Percentiles rank a stretch among this genome's conserved stretches.
Evolutionary conservation across 176 grass and related monocot genomes (phyloP).

Genomic region (Bolboschoenus planiculmis): DNA sequence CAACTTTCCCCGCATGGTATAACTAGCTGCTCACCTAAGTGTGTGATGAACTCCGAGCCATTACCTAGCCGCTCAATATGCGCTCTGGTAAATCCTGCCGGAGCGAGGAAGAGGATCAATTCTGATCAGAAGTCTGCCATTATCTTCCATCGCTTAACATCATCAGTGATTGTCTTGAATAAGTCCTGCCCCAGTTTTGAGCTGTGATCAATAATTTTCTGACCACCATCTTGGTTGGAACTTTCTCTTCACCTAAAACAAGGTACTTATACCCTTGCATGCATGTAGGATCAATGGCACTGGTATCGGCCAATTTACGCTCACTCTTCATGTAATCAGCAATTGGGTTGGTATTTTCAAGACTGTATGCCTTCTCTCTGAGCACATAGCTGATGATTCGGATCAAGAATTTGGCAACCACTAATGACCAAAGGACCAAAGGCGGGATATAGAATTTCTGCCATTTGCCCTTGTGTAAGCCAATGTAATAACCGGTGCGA

Average conservation of each 20-base stretch:
- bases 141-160: background rate
- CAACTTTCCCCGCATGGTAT: constrained; percentile 24
- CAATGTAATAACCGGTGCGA: background rate
- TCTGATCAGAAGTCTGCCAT: constrained; percentile 36
- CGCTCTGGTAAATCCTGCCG: background rate
- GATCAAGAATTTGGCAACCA: constrained; percentile 25
- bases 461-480: background rate
- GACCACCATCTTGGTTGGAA: background rate
- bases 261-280: constrained; percentile 36
- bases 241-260: constrained; percentile 25
- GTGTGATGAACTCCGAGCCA: constrained; percentile 38
- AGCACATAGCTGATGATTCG: constrained; percentile 30
- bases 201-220: background rate
- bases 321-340: constrained; percentile 44
- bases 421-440: constrained; percentile 35
- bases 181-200: background rate
- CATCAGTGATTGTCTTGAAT: background rate
- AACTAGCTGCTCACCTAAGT: constrained; percentile 32
- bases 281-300: background rate
- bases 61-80: constrained; percentile 25
- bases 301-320: background rate
- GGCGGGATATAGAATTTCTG: constrained; percentile 17
- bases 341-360: constrained; percentile 9
- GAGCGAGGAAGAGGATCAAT: constrained; percentile 15
- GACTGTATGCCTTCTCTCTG: constrained; percentile 14